Evolutionary conservation across 331 rosid genomes (phyloP).

Genomic region (Acacia concinna): DNA sequence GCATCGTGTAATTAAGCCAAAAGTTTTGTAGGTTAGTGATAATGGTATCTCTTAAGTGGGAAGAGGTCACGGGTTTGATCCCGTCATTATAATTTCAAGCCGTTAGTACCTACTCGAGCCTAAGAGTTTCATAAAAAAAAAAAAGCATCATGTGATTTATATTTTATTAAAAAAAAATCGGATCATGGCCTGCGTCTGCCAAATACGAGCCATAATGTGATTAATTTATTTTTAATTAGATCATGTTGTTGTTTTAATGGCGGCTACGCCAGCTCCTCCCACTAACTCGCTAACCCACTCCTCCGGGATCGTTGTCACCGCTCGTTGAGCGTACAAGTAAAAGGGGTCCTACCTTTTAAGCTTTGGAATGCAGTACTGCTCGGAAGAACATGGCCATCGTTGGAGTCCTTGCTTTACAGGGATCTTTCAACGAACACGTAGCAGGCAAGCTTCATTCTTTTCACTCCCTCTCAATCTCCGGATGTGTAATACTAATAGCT

Average conservation of each 20-base stretch:
- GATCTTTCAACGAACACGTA: conserved; percentile 93
- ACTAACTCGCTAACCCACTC: not conserved
- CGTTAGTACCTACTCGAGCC: too few relatives aligned
- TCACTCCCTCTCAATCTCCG: not conserved
- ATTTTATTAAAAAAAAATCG: not conserved
- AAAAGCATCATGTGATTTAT: not conserved
- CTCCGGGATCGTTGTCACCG: not conserved
- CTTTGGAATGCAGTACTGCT: not conserved
- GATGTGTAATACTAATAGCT: not conserved
- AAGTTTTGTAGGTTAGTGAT: too few relatives aligned
- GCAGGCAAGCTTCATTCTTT: conserved; percentile 48
- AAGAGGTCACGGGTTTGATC: too few relatives aligned
- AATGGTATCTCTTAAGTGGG: too few relatives aligned
- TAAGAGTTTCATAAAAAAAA: too few relatives aligned
- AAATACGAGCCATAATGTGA: not conserved
- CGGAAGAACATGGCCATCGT: conserved; percentile 61
- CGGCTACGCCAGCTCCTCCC: not conserved
- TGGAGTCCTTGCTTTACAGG: conserved; percentile 93
- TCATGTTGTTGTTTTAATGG: not conserved
- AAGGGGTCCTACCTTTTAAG: not conserved
- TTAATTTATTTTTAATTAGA: not conserved
- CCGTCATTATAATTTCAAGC: too few relatives aligned
- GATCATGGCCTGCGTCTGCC: not conserved
- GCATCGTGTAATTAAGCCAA: too few relatives aligned
- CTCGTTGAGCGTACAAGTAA: not conserved